Base-by-base conservation (phyloP, 495 filamentous ascomycete genomes). In the Penicillium subrubescens region DNA sequence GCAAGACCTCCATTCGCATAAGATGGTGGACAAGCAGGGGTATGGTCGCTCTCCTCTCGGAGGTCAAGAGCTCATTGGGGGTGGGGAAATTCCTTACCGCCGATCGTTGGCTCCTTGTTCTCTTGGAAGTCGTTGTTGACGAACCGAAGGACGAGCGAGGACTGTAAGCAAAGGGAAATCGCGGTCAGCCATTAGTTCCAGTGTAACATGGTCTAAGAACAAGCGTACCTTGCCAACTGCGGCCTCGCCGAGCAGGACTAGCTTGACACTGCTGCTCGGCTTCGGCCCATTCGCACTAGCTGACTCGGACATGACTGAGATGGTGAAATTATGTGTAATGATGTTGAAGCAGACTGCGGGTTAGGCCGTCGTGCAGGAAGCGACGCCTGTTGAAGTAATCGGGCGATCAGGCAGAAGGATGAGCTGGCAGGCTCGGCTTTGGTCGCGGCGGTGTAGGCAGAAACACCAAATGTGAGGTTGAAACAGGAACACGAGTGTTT, bases 101-200 rank as follows among this genome's bases (percentile, higher is more conserved):
- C 95, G 82, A 99, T 99, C 58, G 95, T 99, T 50, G 95, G 95
- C 75, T 99, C 95, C 83, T 99, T 99, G 78, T 99, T 99, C 80
- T 98, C 96, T 83, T 99, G 95, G 72, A 98, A 99, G 81, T 98
- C 95, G 81, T 99, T 94, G 86, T 98, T 99, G 74, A 99, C 95
- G 76, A 99, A 99, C 71, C 95, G 92, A 68, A 99, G 87, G 59
- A 99, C 95, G 56, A 99, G 89, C 44, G 95, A 99, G 43, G 96
- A 98, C 95, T 99, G 65, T 63, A 62, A 46, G 31, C 31, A 66
- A 46, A 51, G 61, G 54, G 43, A 55, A 51, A 19, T 29, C 31
- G 50, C 48, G 17, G 59, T 76, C 67, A 76, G 73, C 64, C 48
- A 65, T 57, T 55, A 19, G 19, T 35, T 44, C 55, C 31, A 23